A percentile compares a stretch with the other conserved stretches of the same genome.
Conservation (phyloP, 306 rosid species). For the Aeschynomene evenia region DNA sequence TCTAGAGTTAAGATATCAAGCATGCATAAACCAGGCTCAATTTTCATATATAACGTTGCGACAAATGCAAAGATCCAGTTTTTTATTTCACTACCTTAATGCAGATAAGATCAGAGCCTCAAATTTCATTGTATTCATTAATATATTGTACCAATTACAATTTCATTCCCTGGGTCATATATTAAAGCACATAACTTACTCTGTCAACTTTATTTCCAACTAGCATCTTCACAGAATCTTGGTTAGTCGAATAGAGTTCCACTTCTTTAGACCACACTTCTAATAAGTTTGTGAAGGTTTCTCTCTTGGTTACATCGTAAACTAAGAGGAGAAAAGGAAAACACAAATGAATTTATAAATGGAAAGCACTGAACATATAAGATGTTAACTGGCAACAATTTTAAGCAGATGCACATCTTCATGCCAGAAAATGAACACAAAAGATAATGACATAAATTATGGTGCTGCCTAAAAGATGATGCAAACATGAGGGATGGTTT, state of each 20-base stretch:
- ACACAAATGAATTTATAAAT: conserved; percentile 18
- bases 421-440: conserved; percentile 7
- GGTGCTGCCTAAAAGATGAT: neutral
- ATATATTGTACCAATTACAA: neutral
- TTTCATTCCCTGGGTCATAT: neutral
- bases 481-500: neutral
- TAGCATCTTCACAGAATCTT: conserved; percentile 85
- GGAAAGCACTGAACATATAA: conserved; percentile 1
- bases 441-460: conserved; percentile 3
- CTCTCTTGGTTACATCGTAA: conserved; percentile 87
- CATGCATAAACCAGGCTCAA: neutral
- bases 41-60: neutral
- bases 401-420: neutral
- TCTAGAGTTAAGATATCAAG: neutral
- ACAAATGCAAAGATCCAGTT: neutral
- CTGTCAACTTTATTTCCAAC: conserved; percentile 94
- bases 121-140: neutral
- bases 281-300: conserved; percentile 76
- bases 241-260: conserved; percentile 74
- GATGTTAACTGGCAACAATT: conserved; percentile 11
- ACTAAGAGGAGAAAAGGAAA: conserved; percentile 45
- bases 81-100: neutral
- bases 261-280: conserved; percentile 94
- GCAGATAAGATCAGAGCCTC: conserved; percentile 7
- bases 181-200: conserved; percentile 51